Evolutionary conservation across 2,329 filamentous ascomycete genomes (phyloP).

Genomic region (Neocatenulostroma microsporum): DNA sequence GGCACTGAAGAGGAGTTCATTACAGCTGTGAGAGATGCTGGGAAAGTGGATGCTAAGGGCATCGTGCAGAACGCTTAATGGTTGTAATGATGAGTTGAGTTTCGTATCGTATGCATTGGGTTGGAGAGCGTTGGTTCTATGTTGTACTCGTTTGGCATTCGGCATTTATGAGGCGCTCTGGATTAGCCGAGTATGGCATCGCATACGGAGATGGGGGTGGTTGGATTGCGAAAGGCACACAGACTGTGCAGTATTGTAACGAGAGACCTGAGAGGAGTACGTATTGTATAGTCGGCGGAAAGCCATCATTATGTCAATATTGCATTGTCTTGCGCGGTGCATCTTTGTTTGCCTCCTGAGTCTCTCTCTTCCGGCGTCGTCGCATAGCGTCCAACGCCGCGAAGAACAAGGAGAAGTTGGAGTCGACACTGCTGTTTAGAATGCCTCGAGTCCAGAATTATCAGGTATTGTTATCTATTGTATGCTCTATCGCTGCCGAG

Average conservation of each 20-base stretch:
- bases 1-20: constrained; percentile 36
- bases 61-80: constrained; percentile 5
- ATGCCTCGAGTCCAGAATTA: too few species aligned
- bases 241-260: background rate
- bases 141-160: background rate
- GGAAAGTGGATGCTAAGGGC: constrained; percentile 25
- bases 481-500: too few species aligned
- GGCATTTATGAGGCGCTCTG: background rate
- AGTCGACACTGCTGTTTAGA: too few species aligned
- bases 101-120: background rate
- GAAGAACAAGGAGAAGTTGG: too few species aligned
- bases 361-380: too few species aligned
- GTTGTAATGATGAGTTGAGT: background rate
- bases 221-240: background rate
- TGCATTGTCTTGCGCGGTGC: too few species aligned
- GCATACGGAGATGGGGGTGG: background rate
- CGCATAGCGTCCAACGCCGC: too few species aligned
- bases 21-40: constrained; percentile 29
- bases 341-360: too few species aligned
- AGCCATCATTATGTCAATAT: too few species aligned
- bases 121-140: background rate
- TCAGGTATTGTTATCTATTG: too few species aligned
- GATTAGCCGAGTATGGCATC: background rate
- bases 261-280: background rate
- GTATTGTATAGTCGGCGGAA: constrained; percentile 2